Base-by-base conservation (phyloP, 1,284 basidiomycete species). In the Ceratobasidium sp. region DNA sequence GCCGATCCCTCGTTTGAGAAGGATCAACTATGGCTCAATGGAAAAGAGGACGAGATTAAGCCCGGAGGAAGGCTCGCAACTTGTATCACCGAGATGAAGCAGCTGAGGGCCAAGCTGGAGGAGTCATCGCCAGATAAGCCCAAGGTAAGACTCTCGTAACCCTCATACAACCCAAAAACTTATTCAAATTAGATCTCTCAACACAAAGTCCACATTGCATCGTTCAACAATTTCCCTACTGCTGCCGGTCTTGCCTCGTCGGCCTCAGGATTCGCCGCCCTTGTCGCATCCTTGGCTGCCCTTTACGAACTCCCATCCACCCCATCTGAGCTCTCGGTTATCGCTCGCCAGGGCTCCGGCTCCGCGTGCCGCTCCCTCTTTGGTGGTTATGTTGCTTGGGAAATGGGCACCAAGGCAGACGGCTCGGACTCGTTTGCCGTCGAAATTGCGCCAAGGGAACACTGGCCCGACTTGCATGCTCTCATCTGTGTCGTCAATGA, bases 221-320 rank as follows among this genome's bases (percentile, higher is more conserved):
- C 96, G 10, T 90, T 89, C 82, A 99, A 99, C 86, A 99, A 99
- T 84, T 99, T 99, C 84, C 96, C 96, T 27, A 99, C 96, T 4
- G 97, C 97, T 7, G 97, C 96, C 0, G 97, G 96, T 12, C 89
- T 99, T 42, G 96, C 97, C 0, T 98, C 96, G 0, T 98, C 95
- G 32, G 96, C 97, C 0, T 94, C 96, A 0, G 96, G 96, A 13
- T 96, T 99, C 74, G 96, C 97, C 0, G 97, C 96, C 0, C 89
- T 99, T 45, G 92, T 95, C 55, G 85, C 90, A 7, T 97, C 96
- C 54, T 86, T 99, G 49, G 89, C 94, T 0, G 84, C 87, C 7
- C 89, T 99, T 70, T 99, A 96, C 82, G 77, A 83, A 29, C 90
- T 99, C 69, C 90, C 87, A 47, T 83, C 81, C 81, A 56, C 86